phyloP scores from a whole-genome alignment of 305 asterid genomes.

The Nicotiana rustica region DNA sequence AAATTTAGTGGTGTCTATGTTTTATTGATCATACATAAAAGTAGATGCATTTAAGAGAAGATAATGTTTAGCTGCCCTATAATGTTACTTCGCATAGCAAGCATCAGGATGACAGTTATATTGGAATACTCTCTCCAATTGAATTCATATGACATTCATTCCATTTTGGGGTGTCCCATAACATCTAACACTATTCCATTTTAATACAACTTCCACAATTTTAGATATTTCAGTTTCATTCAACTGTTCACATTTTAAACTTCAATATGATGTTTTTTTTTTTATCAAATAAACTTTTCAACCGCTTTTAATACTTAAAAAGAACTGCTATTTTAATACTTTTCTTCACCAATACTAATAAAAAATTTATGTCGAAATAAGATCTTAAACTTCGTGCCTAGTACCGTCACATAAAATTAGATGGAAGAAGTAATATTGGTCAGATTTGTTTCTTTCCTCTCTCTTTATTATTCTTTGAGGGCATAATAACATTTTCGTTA shows the following conservation, averaged over 20 bases:
- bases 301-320: too few species aligned
- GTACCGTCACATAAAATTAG: too few species aligned
- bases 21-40: not conserved
- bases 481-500: too few species aligned
- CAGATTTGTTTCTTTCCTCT: too few species aligned
- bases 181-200: not conserved
- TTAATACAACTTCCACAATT: not conserved
- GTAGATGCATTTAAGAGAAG: not conserved
- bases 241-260: not conserved
- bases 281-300: too few species aligned
- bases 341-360: too few species aligned
- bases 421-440: too few species aligned
- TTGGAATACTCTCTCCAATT: not conserved
- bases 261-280: too few species aligned
- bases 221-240: not conserved
- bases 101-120: not conserved
- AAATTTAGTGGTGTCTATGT: slow-evolving; percentile 5
- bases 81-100: not conserved
- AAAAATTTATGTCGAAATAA: too few species aligned
- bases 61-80: not conserved
- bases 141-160: not conserved
- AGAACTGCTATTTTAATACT: too few species aligned
- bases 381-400: too few species aligned
- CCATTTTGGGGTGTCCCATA: not conserved
- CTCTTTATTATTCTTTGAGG: too few species aligned